A percentile compares a stretch with the other conserved stretches of the same genome.
These are phyloP conservation scores for Neurospora africana DNA, from an alignment of 495 filamentous ascomycete genomes.

Conservation along the genomic window DNA sequence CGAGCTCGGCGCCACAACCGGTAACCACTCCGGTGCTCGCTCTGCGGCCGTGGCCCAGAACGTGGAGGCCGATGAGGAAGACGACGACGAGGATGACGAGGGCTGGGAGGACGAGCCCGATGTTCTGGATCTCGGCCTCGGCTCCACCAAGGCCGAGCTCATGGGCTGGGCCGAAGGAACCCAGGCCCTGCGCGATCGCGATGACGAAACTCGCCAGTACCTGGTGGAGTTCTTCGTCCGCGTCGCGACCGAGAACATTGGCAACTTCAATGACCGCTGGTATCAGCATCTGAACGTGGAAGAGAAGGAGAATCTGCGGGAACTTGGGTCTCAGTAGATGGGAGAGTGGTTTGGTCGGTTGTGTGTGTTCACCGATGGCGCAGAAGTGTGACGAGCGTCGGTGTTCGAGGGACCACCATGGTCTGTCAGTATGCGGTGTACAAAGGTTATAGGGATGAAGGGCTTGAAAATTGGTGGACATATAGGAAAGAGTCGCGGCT, in stretches of 20 bases:
- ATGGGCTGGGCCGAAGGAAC: conserved; percentile 63
- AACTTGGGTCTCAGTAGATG: conserved; percentile 24
- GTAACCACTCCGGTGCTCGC: conserved; percentile 25
- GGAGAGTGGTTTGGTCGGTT: neutral
- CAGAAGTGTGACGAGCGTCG: neutral
- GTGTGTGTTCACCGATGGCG: neutral
- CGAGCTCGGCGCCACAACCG: conserved; percentile 62
- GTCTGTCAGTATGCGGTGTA: neutral
- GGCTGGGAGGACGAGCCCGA: conserved; percentile 84
- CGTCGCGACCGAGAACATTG: conserved; percentile 51
- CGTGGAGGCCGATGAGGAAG: conserved; percentile 38
- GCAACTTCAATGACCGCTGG: conserved; percentile 57
- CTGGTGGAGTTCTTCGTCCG: conserved; percentile 72
- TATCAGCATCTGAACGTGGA: conserved; percentile 57
- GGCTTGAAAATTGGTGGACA: no score
- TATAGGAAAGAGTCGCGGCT: no score
- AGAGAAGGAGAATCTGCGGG: conserved; percentile 62
- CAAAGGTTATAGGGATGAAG: neutral
- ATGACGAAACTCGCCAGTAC: conserved; percentile 85
- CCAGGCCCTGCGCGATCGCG: conserved; percentile 51
- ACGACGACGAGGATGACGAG: conserved; percentile 56
- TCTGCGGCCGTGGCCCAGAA: conserved; percentile 40
- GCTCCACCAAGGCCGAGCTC: conserved; percentile 58
- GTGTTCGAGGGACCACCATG: neutral
- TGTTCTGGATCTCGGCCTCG: conserved; percentile 58